Conservation (phyloP, 2,329 filamentous ascomycete genomes). For the Penicillium polonicum region DNA sequence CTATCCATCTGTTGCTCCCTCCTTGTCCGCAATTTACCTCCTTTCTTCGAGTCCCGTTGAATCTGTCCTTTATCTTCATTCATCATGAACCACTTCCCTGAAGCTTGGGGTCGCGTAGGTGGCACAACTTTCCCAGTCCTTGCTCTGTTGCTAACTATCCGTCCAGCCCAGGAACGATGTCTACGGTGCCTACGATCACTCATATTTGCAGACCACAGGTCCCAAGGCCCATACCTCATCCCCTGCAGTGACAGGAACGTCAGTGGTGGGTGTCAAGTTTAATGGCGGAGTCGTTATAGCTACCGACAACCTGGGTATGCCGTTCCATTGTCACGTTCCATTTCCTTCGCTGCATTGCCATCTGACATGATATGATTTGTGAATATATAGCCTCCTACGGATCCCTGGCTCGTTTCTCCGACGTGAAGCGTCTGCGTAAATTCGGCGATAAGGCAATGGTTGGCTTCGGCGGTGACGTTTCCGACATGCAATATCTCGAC, state of each 20-base stretch:
- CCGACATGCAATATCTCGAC: constrained; percentile 98
- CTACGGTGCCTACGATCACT: constrained; percentile 88
- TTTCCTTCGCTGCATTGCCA: neutral
- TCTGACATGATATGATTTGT: neutral
- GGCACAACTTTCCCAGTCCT: constrained; percentile 14
- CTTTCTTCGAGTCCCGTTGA: neutral
- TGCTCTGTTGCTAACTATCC: constrained; percentile 36
- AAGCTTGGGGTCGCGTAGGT: constrained; percentile 63
- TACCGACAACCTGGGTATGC: constrained; percentile 87
- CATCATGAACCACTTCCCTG: constrained; percentile 64
- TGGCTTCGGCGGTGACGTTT: constrained; percentile 95
- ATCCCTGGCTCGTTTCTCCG: constrained; percentile 91
- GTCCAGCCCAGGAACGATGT: constrained; percentile 89
- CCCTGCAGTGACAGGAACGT: constrained; percentile 94
- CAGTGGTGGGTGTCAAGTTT: constrained; percentile 92
- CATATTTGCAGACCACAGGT: constrained; percentile 69
- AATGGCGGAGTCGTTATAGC: constrained; percentile 95
- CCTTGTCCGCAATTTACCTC: neutral
- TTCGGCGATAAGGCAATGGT: constrained; percentile 83
- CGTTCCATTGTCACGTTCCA: neutral
- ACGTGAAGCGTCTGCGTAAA: constrained; percentile 89
- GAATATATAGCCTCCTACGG: constrained; percentile 78
- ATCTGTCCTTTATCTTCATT: constrained; percentile 1
- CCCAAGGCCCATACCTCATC: constrained; percentile 86
- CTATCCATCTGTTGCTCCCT: constrained; percentile 10